phyloP scores from a whole-genome alignment of 805 yeast species.

The Phaffomyces thermotolerans region DNA sequence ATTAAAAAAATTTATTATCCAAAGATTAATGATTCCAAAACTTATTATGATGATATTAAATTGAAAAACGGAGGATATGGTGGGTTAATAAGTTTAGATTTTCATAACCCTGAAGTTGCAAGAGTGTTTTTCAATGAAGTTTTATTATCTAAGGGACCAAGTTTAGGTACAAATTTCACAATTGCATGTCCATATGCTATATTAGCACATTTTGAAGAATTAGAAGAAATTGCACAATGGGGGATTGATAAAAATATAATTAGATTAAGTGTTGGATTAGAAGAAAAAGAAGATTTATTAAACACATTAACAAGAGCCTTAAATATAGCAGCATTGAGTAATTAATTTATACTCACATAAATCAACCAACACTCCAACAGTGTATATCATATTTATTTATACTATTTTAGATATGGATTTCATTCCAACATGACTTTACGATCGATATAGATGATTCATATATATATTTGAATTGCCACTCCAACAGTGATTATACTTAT shows the following conservation, averaged over 20 bases:
- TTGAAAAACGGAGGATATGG: conserved; percentile 82
- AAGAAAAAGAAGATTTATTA: conserved; percentile 51
- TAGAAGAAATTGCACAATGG: conserved; percentile 73
- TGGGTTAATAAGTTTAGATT: conserved; percentile 70
- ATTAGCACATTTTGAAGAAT: conserved; percentile 75
- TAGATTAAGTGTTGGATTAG: conserved; percentile 81
- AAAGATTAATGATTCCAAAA: conserved; percentile 39
- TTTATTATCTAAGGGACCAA: conserved; percentile 77
- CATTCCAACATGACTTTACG: conserved; percentile 10
- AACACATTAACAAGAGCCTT: conserved; percentile 14
- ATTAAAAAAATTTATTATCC: conserved; percentile 73
- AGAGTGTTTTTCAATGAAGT: conserved; percentile 65
- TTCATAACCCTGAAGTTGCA: conserved; percentile 58
- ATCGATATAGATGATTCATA: background rate
- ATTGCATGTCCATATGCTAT: conserved; percentile 86
- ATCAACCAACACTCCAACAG: conserved; percentile 10
- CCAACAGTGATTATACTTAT: too few relatives aligned
- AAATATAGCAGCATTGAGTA: conserved; percentile 14
- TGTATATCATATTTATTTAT: background rate
- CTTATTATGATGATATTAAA: conserved; percentile 64
- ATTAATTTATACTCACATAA: background rate
- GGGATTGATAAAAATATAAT: conserved; percentile 76
- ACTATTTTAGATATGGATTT: background rate
- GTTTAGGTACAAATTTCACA: conserved; percentile 84
- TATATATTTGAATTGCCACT: background rate